Base-by-base conservation (phyloP, 176 grass and related monocot species). In the Paspalum notatum region DNA sequence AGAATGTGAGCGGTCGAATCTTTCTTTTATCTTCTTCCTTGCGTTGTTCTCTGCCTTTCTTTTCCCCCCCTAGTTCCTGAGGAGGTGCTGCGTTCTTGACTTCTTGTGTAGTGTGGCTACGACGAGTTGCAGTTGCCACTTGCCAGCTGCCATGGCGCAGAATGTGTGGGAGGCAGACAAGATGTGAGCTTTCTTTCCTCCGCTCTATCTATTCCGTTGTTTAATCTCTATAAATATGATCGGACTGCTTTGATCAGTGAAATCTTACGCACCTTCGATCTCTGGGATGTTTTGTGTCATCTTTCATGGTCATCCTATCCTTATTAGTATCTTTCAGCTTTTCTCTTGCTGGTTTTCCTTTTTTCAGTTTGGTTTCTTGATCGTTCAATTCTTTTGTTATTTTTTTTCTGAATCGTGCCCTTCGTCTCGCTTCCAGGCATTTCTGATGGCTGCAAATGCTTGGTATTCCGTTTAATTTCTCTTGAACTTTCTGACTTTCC, bases 151-250 rank as follows among this genome's bases (percentile, higher is more conserved):
- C 71, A 92, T 92, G 91, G 67, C 83, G 53, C 84, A 89, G 43
- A 68, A 78, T 77, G 71, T 66, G 5, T 92, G 91, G 90, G 84
- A 92, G 75, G 76, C 91, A 18, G 91, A 92, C 78, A 92, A 92
- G 84, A 92, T 84, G 91, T 92, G 71, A 83, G 84, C 56, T 84
- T 67, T 39, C 24, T 22, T 27, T 25, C 46, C 11, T n/a, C 5
- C 43, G 59, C 20, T 65, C 22, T 5, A 53, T 49, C 59, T 48
- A 32, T 61, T 27, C 66, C 25, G 26, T 41, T 1, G 2, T 43
- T 43, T 74, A 25, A 13, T 74, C 27, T 47, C 27, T 22, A 18
- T 37, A 53, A 75, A n/a, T 22, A 18, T 37, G 62, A 75, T 74
- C 53, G 78, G 52, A 44, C 72, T 62, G 20, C 13, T 72, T 72